Percentiles rank a stretch among this genome's conserved stretches.
Conservation (phyloP, 495 filamentous ascomycete species). For the Tuber melanosporum region DNA sequence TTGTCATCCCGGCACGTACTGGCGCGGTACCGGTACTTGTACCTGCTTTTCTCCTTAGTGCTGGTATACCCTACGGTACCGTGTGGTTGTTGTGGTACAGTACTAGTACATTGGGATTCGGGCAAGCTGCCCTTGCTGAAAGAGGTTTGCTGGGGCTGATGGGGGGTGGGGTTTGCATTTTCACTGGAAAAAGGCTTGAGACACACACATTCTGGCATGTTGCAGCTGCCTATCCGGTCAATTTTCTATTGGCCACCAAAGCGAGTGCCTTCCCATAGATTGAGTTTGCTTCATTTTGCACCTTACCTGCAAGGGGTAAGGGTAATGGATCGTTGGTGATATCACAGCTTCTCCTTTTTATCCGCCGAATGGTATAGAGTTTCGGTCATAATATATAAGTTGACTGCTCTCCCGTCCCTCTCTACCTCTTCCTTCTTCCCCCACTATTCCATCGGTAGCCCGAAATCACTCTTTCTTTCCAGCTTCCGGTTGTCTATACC, state of each 20-base stretch:
- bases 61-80: not conserved
- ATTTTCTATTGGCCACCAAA: not conserved
- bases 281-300: not conserved
- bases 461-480: conserved; percentile 31
- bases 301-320: not conserved
- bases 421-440: conserved; percentile 5
- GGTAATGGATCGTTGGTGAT: not conserved
- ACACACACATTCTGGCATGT: conserved; percentile 2
- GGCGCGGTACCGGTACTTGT: not conserved
- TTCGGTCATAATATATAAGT: conserved; percentile 29
- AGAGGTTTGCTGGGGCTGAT: conserved; percentile 1
- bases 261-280: not conserved
- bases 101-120: not conserved
- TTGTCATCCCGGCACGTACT: not conserved
- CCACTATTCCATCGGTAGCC: conserved; percentile 17
- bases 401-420: conserved; percentile 13
- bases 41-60: not conserved
- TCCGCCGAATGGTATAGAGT: not conserved
- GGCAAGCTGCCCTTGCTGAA: not conserved
- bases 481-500: conserved; percentile 9
- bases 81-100: not conserved
- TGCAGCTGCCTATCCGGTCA: not conserved
- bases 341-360: conserved; percentile 3
- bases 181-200: not conserved
- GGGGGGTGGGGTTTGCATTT: not conserved